Conservation (phyloP, 345 rosid species). For the Syzygium grande region DNA sequence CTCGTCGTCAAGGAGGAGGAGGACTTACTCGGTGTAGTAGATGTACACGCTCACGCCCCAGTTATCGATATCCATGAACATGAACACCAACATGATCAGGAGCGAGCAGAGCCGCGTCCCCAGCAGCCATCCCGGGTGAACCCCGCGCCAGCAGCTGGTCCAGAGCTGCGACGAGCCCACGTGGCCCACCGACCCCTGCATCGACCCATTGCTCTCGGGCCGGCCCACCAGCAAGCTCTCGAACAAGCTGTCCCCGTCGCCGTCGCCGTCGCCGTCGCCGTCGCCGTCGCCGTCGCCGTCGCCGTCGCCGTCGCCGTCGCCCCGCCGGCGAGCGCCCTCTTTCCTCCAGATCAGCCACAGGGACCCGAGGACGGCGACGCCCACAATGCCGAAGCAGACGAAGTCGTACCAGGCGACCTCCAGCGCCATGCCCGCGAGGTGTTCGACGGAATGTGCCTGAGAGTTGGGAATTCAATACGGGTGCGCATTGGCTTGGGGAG, state of each 20-base stretch:
- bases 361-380: slow-evolving; percentile 37
- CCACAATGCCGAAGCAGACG: slow-evolving; percentile 69
- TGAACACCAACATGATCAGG: slow-evolving; percentile 43
- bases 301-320: slow-evolving; percentile 19
- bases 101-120: slow-evolving; percentile 58
- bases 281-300: slow-evolving; percentile 21
- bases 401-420: slow-evolving; percentile 65
- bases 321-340: slow-evolving; percentile 24
- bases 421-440: slow-evolving; percentile 33
- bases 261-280: slow-evolving; percentile 25
- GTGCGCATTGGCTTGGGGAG: not conserved
- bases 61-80: slow-evolving; percentile 45
- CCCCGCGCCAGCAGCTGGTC: slow-evolving; percentile 74
- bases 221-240: slow-evolving; percentile 38
- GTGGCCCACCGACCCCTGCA: slow-evolving; percentile 20
- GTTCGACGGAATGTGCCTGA: not conserved
- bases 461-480: not conserved
- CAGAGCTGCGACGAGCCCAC: slow-evolving; percentile 48
- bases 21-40: slow-evolving; percentile 78
- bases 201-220: slow-evolving; percentile 14
- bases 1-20: not conserved
- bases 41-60: slow-evolving; percentile 49
- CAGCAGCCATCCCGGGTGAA: slow-evolving; percentile 86
- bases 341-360: slow-evolving; percentile 49
- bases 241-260: slow-evolving; percentile 10